A percentile compares a stretch with the other conserved stretches of the same genome.
These are phyloP conservation scores for Vitellaria paradoxa DNA, from an alignment of 179 eudicot genomes.

Conservation along the genomic window DNA sequence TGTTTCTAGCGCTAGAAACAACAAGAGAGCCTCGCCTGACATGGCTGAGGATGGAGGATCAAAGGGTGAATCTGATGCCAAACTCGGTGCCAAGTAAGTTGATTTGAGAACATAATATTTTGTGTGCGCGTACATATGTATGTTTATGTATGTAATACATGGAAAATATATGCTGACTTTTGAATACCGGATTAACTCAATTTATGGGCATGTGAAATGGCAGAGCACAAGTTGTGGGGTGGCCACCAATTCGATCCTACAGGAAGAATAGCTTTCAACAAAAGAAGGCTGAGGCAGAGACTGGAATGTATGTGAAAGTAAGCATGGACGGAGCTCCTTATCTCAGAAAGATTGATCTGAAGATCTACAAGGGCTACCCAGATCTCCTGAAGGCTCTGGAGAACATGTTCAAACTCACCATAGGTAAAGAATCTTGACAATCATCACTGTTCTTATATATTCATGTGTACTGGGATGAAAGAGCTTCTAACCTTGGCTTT, in stretches of 20 bases:
- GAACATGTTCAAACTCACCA: constrained; percentile 53
- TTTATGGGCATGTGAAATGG: neutral
- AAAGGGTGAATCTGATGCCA: constrained; percentile 8
- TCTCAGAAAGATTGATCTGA: constrained; percentile 59
- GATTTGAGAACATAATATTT: neutral
- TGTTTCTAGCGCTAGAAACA: constrained; percentile 22
- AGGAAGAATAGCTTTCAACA: constrained; percentile 41
- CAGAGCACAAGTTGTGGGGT: constrained; percentile 63
- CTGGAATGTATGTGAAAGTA: constrained; percentile 52
- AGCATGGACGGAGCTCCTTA: constrained; percentile 81
- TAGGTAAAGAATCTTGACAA: constrained; percentile 21
- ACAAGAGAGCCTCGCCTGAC: constrained; percentile 43
- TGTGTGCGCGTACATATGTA: too few species aligned
- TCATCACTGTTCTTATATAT: too few species aligned
- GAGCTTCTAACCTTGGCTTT: neutral
- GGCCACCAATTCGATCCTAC: constrained; percentile 58
- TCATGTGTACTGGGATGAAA: neutral
- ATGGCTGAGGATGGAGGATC: constrained; percentile 18
- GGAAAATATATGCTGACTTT: neutral
- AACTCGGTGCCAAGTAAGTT: constrained; percentile 47
- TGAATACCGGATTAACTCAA: neutral
- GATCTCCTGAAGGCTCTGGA: constrained; percentile 53
- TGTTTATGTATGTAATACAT: too few species aligned
- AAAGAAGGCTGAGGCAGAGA: constrained; percentile 31
- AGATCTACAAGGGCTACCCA: constrained; percentile 42